Evolutionary conservation across 179 eudicot genomes (phyloP), one percentile per base, ranked within the genome.

Genomic region (Nepenthes alata): DNA sequence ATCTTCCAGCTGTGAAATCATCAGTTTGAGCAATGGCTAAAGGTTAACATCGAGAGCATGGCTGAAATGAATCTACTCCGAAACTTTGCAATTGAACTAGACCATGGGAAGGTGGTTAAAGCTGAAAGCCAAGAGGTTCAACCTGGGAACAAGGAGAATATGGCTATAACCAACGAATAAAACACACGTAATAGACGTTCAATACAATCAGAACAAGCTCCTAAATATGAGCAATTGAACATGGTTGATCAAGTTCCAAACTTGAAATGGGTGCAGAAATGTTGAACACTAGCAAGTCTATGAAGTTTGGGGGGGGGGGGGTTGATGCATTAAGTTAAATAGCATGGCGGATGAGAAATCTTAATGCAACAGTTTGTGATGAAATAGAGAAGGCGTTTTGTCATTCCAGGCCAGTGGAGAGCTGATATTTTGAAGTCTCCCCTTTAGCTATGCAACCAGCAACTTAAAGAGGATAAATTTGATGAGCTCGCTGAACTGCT

Each of bases 401-500:
- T 71, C 54, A 76, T 78, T 67, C 82, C 91, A 0, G 67, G 63
- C 16, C 95, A 72, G 58, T 83, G 81, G 68, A 76, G 96, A 55
- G 98, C 98, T 0, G 95, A 84, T 70, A 95, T 96, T 2, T 75
- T 93, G 60, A 96, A 93, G 67, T 89, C 98, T 34, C 80, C 89
- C 10, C 95, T 93, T 7, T 96, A 93, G 74, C 67, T 93, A 15
- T 89, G 98, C 73, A 96, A 96, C 1, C 75, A 83, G 45, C 63
- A 89, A 58, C 83, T 93, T 47, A 83, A 86, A 68, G 90, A 93
- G 74, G 86, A 86, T 65, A 89, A 89, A 55, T 77, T 84, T 2
- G 87, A 83, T 9, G 96, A 93, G 75, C 93, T 93, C 34, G 74
- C 81, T 7, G 88, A 90, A 11, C 83, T 93, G 67, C 70, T 93